phyloP scores from a whole-genome alignment of 495 filamentous ascomycete genomes.

The Neurospora intermedia region DNA sequence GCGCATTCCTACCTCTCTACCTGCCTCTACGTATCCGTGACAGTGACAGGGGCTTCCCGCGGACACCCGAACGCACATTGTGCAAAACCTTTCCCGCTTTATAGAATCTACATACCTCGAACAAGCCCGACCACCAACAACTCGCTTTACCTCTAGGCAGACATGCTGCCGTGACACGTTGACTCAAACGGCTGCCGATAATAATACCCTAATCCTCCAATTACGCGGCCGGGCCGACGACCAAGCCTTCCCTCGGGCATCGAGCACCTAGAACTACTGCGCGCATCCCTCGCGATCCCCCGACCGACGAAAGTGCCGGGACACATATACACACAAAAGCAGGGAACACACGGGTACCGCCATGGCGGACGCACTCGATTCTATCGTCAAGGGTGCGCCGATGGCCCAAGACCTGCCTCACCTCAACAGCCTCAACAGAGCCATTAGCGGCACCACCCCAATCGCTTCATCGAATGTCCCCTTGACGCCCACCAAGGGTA shows the following conservation, averaged over 20 bases:
- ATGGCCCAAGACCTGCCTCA: conserved; percentile 27
- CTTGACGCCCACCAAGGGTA: conserved; percentile 29
- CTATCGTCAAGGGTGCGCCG: conserved; percentile 73
- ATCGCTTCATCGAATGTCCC: conserved; percentile 21
- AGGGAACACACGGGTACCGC: conserved; percentile 6
- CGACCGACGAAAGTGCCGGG: not conserved
- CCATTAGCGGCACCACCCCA: conserved; percentile 27
- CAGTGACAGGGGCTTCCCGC: not conserved
- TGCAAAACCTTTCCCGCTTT: not conserved
- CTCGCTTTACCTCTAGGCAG: not conserved
- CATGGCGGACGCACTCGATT: conserved; percentile 59
- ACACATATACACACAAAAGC: conserved; percentile 1
- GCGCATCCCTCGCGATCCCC: not conserved
- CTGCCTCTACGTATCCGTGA: not conserved
- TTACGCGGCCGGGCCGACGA: not conserved
- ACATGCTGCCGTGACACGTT: not conserved
- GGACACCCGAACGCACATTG: not conserved
- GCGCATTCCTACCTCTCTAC: not conserved
- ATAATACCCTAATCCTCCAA: not conserved
- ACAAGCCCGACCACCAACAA: not conserved
- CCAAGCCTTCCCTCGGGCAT: not conserved
- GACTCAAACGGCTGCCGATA: not conserved
- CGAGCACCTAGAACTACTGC: not conserved
- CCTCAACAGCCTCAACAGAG: conserved; percentile 15
- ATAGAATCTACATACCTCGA: not conserved